phyloP scores from a whole-genome alignment of 2,329 filamentous ascomycete species.

The Sclerotinia sclerotiorum region DNA sequence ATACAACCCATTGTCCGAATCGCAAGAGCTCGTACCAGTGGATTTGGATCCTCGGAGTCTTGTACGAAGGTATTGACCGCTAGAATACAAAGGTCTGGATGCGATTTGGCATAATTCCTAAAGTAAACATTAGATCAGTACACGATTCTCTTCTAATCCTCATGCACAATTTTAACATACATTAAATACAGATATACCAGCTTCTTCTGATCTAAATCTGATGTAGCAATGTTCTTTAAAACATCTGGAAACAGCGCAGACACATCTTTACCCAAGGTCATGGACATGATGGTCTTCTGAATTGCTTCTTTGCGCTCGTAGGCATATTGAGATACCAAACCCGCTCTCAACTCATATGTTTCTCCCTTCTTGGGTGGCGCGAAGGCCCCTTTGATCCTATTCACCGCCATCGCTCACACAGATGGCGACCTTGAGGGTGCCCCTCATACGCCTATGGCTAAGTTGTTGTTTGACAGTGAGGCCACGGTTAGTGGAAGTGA shows the following conservation, averaged over 20 bases:
- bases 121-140: slow-evolving; percentile 24
- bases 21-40: slow-evolving; percentile 87
- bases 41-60: slow-evolving; percentile 98
- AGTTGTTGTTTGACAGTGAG: slow-evolving; percentile 28
- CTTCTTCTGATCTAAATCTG: slow-evolving; percentile 97
- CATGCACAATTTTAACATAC: slow-evolving; percentile 47
- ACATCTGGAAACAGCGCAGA: slow-evolving; percentile 97
- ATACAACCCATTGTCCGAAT: slow-evolving; percentile 99
- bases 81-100: slow-evolving; percentile 96
- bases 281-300: slow-evolving; percentile 99
- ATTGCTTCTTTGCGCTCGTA: slow-evolving; percentile 99
- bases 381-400: slow-evolving; percentile 92
- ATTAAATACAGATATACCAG: slow-evolving; percentile 98
- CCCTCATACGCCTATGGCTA: slow-evolving; percentile 41
- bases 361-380: slow-evolving; percentile 92
- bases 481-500: slow-evolving; percentile 29
- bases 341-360: slow-evolving; percentile 94
- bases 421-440: slow-evolving; percentile 43
- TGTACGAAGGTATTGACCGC: slow-evolving; percentile 99
- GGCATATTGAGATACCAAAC: slow-evolving; percentile 96
- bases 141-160: neutral
- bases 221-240: slow-evolving; percentile 96
- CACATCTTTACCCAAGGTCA: slow-evolving; percentile 98
- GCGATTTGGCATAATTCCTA: slow-evolving; percentile 99
- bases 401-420: slow-evolving; percentile 75